These are phyloP conservation scores for Thymus mandschuricus DNA, from an alignment of 257 asterid genomes.

Conservation along the genomic window DNA sequence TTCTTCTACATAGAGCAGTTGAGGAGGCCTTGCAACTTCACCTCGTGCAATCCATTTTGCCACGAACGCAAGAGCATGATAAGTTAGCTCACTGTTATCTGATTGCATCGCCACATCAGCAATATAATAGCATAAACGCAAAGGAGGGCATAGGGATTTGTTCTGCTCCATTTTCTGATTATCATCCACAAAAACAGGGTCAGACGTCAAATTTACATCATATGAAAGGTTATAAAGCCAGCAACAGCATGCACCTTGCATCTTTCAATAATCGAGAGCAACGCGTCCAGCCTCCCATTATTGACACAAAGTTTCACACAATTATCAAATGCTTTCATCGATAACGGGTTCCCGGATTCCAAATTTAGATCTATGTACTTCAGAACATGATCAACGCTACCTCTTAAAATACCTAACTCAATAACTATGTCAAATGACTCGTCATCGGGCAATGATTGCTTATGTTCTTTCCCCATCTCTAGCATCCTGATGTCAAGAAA, in stretches of 20 bases:
- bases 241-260: conserved; percentile 70
- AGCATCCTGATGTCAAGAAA: conserved; percentile 75
- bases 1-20: conserved; percentile 56
- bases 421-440: conserved; percentile 82
- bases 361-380: conserved; percentile 64
- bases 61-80: conserved; percentile 75
- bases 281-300: conserved; percentile 59
- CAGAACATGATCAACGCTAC: conserved; percentile 66
- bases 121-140: conserved; percentile 65
- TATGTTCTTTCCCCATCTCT: conserved; percentile 59
- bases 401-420: conserved; percentile 61
- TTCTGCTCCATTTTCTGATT: conserved; percentile 87
- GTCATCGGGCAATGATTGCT: conserved; percentile 79
- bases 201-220: conserved; percentile 21
- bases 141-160: conserved; percentile 72
- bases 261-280: conserved; percentile 75
- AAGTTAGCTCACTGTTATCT: conserved; percentile 70
- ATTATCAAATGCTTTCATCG: conserved; percentile 54
- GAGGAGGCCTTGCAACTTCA: conserved; percentile 61
- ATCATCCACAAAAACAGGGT: conserved; percentile 33
- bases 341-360: conserved; percentile 68
- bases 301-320: conserved; percentile 56
- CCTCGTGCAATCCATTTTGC: conserved; percentile 79
- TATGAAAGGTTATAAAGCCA: conserved; percentile 29
- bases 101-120: conserved; percentile 74